Evolutionary conservation across 176 grass and related monocot genomes (phyloP).

Genomic region (Eremochloa ophiuroides): DNA sequence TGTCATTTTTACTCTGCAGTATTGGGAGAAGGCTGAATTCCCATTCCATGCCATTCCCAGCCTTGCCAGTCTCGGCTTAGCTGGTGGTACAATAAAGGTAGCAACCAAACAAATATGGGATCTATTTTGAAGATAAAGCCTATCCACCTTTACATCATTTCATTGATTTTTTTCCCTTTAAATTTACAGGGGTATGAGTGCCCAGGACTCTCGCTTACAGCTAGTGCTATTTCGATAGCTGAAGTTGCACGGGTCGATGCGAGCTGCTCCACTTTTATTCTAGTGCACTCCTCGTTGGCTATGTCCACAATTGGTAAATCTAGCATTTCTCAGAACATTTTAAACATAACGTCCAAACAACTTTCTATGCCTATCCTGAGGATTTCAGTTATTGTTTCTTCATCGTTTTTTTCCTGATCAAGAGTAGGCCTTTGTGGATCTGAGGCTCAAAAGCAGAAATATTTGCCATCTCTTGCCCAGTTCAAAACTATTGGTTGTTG

Average conservation of each 20-base stretch:
- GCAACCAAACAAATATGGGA: background rate
- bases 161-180: background rate
- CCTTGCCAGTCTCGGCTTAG: constrained; percentile 58
- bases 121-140: background rate
- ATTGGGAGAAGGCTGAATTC: constrained; percentile 94
- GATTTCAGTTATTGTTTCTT: background rate
- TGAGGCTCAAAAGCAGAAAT: constrained; percentile 89
- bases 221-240: constrained; percentile 62
- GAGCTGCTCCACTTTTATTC: constrained; percentile 90
- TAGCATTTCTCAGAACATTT: background rate
- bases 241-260: constrained; percentile 95
- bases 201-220: constrained; percentile 71
- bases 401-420: constrained; percentile 1
- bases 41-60: constrained; percentile 80
- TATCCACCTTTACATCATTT: background rate
- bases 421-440: constrained; percentile 81
- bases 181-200: constrained; percentile 70
- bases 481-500: constrained; percentile 78
- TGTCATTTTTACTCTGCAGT: constrained; percentile 40
- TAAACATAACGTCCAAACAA: background rate
- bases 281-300: constrained; percentile 92
- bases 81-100: constrained; percentile 89
- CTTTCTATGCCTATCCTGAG: background rate
- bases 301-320: constrained; percentile 86
- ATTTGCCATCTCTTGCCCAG: constrained; percentile 75